phyloP scores from a whole-genome alignment of 129 eudicot species.

The Smallanthus sonchifolius region DNA sequence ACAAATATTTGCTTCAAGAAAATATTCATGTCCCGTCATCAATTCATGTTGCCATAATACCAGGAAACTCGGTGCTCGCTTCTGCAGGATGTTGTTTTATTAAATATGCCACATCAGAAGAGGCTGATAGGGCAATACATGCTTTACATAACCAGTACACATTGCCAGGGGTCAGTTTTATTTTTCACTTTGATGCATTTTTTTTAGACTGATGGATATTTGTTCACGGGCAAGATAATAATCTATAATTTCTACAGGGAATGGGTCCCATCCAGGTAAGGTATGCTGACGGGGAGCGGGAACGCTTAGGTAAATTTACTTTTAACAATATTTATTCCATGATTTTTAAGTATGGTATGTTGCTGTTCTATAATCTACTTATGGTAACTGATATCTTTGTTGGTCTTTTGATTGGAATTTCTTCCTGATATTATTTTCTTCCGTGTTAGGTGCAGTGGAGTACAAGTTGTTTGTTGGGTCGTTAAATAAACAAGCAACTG shows the following conservation, averaged over 20 bases:
- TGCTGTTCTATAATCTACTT: neutral
- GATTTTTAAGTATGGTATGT: neutral
- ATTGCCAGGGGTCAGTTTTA: constrained; percentile 80
- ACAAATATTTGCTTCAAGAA: constrained; percentile 3
- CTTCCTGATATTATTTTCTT: constrained; percentile 36
- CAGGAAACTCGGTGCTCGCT: constrained; percentile 48
- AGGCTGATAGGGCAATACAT: constrained; percentile 93
- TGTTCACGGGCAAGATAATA: constrained; percentile 7
- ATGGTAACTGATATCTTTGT: neutral
- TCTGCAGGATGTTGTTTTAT: constrained; percentile 99
- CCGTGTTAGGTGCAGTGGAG: constrained; percentile 82
- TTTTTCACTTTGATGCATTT: neutral
- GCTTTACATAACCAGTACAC: constrained; percentile 84
- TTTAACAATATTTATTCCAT: neutral
- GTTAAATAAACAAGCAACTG: constrained; percentile 82
- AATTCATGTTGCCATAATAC: constrained; percentile 33
- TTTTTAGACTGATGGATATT: neutral
- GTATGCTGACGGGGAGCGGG: constrained; percentile 98
- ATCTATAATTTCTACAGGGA: constrained; percentile 50
- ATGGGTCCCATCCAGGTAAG: constrained; percentile 95
- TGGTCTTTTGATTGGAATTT: neutral
- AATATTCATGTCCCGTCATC: constrained; percentile 23
- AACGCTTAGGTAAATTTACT: constrained; percentile 77
- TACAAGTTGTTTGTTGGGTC: constrained; percentile 95
- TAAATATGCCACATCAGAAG: constrained; percentile 86